Conservation (phyloP, 768 basidiomycete species). For the Xerocomus spinulosus region DNA sequence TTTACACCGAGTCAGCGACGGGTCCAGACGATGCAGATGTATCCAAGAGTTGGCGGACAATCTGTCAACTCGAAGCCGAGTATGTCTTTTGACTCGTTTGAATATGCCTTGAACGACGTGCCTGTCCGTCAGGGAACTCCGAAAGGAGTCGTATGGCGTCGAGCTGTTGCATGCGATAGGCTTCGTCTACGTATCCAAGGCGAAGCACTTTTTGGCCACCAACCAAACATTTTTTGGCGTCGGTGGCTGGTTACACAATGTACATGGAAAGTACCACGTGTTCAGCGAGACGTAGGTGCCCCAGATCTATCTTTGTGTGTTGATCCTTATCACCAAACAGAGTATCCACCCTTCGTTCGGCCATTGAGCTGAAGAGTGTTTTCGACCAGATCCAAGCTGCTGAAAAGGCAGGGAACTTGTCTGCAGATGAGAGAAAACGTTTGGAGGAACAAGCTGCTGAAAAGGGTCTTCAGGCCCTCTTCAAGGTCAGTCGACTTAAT, state of each 20-base stretch:
- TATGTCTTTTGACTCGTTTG: conserved; percentile 34
- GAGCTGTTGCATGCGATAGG: conserved; percentile 84
- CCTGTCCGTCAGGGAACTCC: conserved; percentile 55
- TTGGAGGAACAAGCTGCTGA: conserved; percentile 92
- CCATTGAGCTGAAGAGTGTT: conserved; percentile 83
- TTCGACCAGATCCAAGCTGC: conserved; percentile 92
- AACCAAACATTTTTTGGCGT: conserved; percentile 69
- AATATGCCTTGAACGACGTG: conserved; percentile 2
- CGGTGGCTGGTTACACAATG: conserved; percentile 90
- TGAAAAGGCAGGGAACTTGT: conserved; percentile 76
- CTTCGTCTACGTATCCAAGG: conserved; percentile 78
- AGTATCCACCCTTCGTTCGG: conserved; percentile 79
- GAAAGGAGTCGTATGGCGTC: conserved; percentile 81
- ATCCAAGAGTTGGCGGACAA: conserved; percentile 65
- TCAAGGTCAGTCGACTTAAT: conserved; percentile 56
- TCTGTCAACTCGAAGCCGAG: conserved; percentile 81
- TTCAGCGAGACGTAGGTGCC: conserved; percentile 85
- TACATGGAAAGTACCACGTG: conserved; percentile 88
- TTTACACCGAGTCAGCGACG: conserved; percentile 81
- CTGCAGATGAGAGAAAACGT: conserved; percentile 72
- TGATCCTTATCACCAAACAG: conserved; percentile 33
- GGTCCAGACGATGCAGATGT: conserved; percentile 69
- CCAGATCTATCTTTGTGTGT: background rate
- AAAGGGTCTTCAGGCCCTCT: conserved; percentile 85
- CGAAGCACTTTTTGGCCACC: conserved; percentile 78